Evolutionary conservation across 2,329 filamentous ascomycete genomes (phyloP), one percentile per base, ranked within the genome.

Genomic region (Colletotrichum tamarilloi): DNA sequence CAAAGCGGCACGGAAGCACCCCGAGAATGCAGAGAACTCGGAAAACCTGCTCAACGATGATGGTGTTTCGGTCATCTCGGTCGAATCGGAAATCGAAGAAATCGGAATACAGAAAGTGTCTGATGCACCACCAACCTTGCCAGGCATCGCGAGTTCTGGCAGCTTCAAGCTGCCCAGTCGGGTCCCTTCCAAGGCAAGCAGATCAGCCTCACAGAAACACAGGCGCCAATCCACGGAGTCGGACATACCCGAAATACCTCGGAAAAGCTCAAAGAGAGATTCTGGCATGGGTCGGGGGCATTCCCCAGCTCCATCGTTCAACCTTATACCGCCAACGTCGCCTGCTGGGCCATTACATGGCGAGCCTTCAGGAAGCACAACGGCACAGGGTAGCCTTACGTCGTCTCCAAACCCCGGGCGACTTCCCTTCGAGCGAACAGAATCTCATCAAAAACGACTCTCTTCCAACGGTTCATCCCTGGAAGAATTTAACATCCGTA

Each of bases 201-300:
- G 86, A 26, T 78, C 81, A 52, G 73, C 80, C 38, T 80, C 81
- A 65, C 78, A 83, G 75, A 49, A 76, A 78, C 19, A 84, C 83
- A 63, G 81, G 80, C 72, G 64, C 6, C 66, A 68, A 74, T 78
- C 71, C 77, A 70, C 81, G 63, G 76, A 85, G 75, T 62, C 82
- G 68, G 78, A 83, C n/a, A 77, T 87, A 4, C 91, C 91, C 0
- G 85, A 88, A 8, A 88, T 95, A 38, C 93, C 94, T 2, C 88
- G 93, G 35, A 94, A 92, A 82, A 95, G 92, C 79, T 95, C 93
- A 0, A 91, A 91, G 79, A 88, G 92, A 72, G 83, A 87, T 72
- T 90, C 89, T 2, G 83, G 81, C 53, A 79, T 77, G 35, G 81
- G 80, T 28, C 79, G 80, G n/a, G 77, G 82, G 28, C 79, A 75